Base-by-base conservation (phyloP, 805 yeast species). In the Lipomyces spencermartinsiae region DNA sequence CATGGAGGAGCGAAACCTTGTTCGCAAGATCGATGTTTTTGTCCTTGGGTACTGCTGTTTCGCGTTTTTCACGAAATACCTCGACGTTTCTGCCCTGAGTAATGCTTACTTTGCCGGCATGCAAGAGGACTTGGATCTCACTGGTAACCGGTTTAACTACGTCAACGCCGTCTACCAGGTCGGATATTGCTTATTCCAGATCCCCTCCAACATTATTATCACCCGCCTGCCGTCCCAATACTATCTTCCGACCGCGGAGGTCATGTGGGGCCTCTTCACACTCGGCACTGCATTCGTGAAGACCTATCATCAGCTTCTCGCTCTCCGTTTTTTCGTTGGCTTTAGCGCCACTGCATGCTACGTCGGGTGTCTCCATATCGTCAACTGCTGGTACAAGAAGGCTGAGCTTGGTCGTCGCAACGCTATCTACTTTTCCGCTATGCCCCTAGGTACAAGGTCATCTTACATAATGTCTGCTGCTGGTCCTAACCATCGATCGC, bases 61-160 rank as follows among this genome's bases (percentile, higher is more conserved):
- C 67, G 87, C 87, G 0, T 88, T 88, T 76, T 89, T 90, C 89
- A 85, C 88, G 62, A 89, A 88, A 75, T 86, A 87, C 65, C 80
- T 89, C 53, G 92, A 89, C 74, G 83, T 83, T 63, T 80, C 85
- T 55, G 89, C 89, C 75, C 79, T 86, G 63, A 83, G 83, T 68
- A 86, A 88, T 73, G 92, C 92, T 1, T 89, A 87, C 73, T 87
- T 87, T 58, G 83, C 88, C 22, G 89, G 91, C 31, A 82, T 89
- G 85, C 76, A 83, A 67, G 86, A 54, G 69, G 88, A 82, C 59
- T 78, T 89, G 56, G 80, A 81, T 4, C 83, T 89, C 83, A 73
- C 80, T 66, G 91, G 90, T 16, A 86, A 89, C 74, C 91, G 89
- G 72, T 81, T 88, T 66, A 78, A 87, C 64, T 80, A 87, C 71